Conservation (phyloP, 179 eudicot species). For the Silene noctiflora region DNA sequence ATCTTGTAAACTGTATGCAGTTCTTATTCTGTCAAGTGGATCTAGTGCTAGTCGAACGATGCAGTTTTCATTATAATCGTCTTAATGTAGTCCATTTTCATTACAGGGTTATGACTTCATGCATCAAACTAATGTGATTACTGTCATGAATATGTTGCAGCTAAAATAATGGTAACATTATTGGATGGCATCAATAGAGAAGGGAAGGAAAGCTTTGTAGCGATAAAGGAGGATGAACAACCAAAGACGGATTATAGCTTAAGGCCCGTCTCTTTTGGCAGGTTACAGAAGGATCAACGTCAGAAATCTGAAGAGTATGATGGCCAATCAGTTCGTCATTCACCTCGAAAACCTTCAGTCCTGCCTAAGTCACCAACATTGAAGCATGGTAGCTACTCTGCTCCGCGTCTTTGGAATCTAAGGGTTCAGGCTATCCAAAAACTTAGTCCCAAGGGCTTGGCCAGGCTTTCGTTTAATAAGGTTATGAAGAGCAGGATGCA, state of each 20-base stretch:
- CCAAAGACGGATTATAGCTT: conserved; percentile 14
- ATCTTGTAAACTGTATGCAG: no score
- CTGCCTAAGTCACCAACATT: conserved; percentile 42
- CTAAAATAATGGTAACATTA: conserved; percentile 43
- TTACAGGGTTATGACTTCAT: no score
- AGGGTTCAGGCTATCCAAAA: conserved; percentile 71
- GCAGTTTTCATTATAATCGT: not conserved
- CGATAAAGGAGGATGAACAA: conserved; percentile 68
- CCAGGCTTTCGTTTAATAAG: conserved; percentile 66
- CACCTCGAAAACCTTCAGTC: conserved; percentile 84
- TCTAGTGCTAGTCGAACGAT: no score
- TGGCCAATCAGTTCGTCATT: conserved; percentile 27
- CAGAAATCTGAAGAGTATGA: conserved; percentile 28
- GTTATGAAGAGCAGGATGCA: conserved; percentile 40
- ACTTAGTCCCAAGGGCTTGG: conserved; percentile 63
- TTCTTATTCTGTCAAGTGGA: no score
- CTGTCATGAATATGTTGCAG: conserved; percentile 16
- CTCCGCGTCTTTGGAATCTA: conserved; percentile 55
- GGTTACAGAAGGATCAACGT: conserved; percentile 31
- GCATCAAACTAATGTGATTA: no score
- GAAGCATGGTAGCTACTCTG: conserved; percentile 36
- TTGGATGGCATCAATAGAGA: conserved; percentile 66
- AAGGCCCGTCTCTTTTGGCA: conserved; percentile 32
- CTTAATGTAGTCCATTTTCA: no score
- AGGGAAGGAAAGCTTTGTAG: conserved; percentile 55